Base-by-base conservation (phyloP, 23 red algal genomes). In the Chondrus crispus region DNA sequence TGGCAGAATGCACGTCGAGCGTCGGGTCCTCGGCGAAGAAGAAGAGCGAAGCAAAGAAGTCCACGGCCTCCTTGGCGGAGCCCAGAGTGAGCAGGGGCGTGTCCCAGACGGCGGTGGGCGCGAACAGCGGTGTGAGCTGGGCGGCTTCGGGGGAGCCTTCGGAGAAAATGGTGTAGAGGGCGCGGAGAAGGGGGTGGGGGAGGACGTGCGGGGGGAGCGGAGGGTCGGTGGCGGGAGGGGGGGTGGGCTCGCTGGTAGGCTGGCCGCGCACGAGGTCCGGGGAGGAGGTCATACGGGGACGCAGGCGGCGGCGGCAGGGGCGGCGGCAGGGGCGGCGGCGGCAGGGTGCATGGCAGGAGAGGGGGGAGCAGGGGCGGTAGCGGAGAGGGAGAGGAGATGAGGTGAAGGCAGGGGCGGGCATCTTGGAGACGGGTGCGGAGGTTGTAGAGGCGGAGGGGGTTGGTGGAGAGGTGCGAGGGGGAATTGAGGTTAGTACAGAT, bases 11-110 rank as follows among this genome's bases (percentile, higher is more conserved):
- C n/a, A 90, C 48, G 33, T 53, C 72, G 6, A 90, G 50, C 50
- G 87, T 81, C 9, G 87, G 87, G 40, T 90, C 87, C 8, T 68
- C 72, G 5, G 72, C 69, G 2, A 78, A 79, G 26, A 73, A 63
- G 30, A 90, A 50, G 72, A 90, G 80, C 38, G 69, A 53, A n/a
- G 69, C 69, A 20, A 90, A 2, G 11, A 19, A 22, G 39, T 57
- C 69, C 38, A 79, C 36, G 36, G 80, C 69, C 55, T 72, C 50
- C 3, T 60, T 19, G 5, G 14, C 29, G 7, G 43, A 43, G 18
- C 22, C 14, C 20, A 66, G 32, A 37, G 69, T 50, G 22, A 90
- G 80, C 13, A 90, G 48, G 10, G 86, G 26, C 1, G 87, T 68
- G 37, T 81, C 32, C 87, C 87, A 90, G 5, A n/a, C 16, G n/a